Evolutionary conservation across 257 asterid species (phyloP).

Genomic region (Nicotiana tomentosiformis): DNA sequence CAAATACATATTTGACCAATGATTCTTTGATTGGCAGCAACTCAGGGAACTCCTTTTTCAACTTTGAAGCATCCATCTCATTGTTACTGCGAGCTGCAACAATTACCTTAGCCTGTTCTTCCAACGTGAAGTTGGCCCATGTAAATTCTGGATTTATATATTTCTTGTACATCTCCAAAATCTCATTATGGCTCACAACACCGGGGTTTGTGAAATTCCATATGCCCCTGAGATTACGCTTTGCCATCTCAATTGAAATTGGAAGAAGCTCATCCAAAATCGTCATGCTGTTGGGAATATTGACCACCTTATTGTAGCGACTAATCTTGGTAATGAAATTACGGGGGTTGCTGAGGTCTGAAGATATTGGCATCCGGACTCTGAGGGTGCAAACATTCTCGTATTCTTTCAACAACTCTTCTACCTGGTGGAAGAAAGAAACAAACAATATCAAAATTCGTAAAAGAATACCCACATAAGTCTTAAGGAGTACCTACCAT

Average conservation of each 20-base stretch:
- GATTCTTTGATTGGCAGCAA: conserved; percentile 82
- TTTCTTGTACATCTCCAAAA: conserved; percentile 87
- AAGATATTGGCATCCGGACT: conserved; percentile 92
- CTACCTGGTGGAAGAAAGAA: conserved; percentile 48
- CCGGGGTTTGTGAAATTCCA: conserved; percentile 98
- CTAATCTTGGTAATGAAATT: conserved; percentile 91
- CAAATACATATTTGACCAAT: conserved; percentile 75
- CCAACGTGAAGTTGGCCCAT: conserved; percentile 77
- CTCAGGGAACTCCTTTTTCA: conserved; percentile 90
- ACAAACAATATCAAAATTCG: neutral
- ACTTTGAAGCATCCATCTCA: conserved; percentile 78
- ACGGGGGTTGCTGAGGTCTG: conserved; percentile 87
- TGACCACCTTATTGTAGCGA: conserved; percentile 75
- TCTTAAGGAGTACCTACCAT: conserved; percentile 46
- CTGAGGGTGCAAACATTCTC: conserved; percentile 94
- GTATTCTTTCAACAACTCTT: conserved; percentile 79
- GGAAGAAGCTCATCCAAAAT: conserved; percentile 95
- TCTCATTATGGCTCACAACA: conserved; percentile 89
- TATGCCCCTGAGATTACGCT: conserved; percentile 82
- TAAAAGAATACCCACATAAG: neutral
- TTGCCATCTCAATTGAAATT: conserved; percentile 95
- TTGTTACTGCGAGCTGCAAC: conserved; percentile 88
- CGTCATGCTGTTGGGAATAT: conserved; percentile 99
- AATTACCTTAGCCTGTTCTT: conserved; percentile 95
- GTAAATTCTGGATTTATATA: conserved; percentile 65